Conservation (phyloP, 2,329 filamentous ascomycete genomes). For the Colletotrichum liriopes region DNA sequence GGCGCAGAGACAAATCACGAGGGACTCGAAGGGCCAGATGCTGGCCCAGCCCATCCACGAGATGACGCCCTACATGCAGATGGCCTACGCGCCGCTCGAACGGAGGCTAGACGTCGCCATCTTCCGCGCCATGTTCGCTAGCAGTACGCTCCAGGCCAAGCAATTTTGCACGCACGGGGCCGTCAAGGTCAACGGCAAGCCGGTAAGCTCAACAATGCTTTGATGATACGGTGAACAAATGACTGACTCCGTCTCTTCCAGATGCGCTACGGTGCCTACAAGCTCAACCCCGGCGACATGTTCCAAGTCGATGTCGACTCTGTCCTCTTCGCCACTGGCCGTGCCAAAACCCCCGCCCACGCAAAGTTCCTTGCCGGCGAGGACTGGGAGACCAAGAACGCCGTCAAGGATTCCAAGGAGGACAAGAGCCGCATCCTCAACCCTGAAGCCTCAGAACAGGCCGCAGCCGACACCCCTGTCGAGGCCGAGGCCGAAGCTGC, state of each 20-base stretch:
- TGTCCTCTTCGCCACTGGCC: conserved; percentile 90
- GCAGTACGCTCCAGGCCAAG: conserved; percentile 91
- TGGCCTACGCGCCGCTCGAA: conserved; percentile 94
- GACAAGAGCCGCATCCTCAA: conserved; percentile 43
- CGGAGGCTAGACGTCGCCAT: conserved; percentile 94
- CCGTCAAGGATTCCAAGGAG: conserved; percentile 50
- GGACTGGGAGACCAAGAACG: conserved; percentile 48
- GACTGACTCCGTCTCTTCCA: conserved; percentile 53
- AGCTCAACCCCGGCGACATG: conserved; percentile 97
- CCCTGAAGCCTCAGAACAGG: conserved; percentile 31
- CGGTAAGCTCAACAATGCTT: conserved; percentile 67
- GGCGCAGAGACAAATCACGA: background rate
- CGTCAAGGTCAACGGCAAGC: conserved; percentile 96
- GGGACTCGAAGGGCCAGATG: conserved; percentile 40
- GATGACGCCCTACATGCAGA: conserved; percentile 92
- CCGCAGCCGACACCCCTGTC: conserved; percentile 37
- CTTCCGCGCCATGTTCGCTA: conserved; percentile 94
- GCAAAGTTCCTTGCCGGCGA: conserved; percentile 42
- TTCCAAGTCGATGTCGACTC: conserved; percentile 94
- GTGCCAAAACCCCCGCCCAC: conserved; percentile 68
- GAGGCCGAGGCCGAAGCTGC: conserved; percentile 45
- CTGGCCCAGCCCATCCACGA: conserved; percentile 53
- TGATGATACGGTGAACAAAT: background rate
- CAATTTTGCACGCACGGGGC: conserved; percentile 95
- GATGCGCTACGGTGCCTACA: conserved; percentile 94